A percentile compares a stretch with the other conserved stretches of the same genome.
Conservation (phyloP, 2,329 filamentous ascomycete species). For the Stylonectria norvegica region DNA sequence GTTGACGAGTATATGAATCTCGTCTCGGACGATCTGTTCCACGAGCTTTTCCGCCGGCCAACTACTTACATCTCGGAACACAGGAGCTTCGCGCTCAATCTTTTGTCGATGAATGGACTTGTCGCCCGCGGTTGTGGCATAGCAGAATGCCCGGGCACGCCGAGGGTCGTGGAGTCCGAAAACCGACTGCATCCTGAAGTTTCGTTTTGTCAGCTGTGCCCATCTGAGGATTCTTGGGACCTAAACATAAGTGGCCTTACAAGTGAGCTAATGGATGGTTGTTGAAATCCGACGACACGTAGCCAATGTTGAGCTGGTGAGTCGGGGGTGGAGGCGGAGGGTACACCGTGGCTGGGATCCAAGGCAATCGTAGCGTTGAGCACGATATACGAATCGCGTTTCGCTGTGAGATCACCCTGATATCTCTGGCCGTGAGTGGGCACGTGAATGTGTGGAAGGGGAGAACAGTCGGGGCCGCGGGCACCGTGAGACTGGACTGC, state of each 20-base stretch:
- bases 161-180: conserved; percentile 81
- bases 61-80: conserved; percentile 81
- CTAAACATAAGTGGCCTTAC: conserved; percentile 38
- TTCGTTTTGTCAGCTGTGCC: conserved; percentile 7
- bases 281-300: conserved; percentile 98
- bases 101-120: conserved; percentile 84
- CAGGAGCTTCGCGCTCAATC: conserved; percentile 87
- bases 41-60: conserved; percentile 86
- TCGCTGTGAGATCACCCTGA: conserved; percentile 89
- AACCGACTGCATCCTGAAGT: conserved; percentile 82
- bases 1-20: conserved; percentile 92
- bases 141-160: conserved; percentile 83
- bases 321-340: conserved; percentile 79
- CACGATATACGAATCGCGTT: conserved; percentile 92
- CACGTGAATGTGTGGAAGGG: conserved; percentile 98
- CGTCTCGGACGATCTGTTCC: conserved; percentile 79
- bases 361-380: conserved; percentile 79
- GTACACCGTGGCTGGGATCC: conserved; percentile 79
- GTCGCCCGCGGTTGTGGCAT: conserved; percentile 91
- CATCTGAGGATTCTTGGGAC: background rate
- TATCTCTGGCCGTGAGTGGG: conserved; percentile 84
- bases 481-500: conserved; percentile 69
- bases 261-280: conserved; percentile 95
- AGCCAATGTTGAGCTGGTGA: conserved; percentile 86
- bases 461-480: conserved; percentile 86